A percentile compares a stretch with the other conserved stretches of the same genome.
Conservation (phyloP, 2,329 filamentous ascomycete species). For the Diaporthe ilicicola region DNA sequence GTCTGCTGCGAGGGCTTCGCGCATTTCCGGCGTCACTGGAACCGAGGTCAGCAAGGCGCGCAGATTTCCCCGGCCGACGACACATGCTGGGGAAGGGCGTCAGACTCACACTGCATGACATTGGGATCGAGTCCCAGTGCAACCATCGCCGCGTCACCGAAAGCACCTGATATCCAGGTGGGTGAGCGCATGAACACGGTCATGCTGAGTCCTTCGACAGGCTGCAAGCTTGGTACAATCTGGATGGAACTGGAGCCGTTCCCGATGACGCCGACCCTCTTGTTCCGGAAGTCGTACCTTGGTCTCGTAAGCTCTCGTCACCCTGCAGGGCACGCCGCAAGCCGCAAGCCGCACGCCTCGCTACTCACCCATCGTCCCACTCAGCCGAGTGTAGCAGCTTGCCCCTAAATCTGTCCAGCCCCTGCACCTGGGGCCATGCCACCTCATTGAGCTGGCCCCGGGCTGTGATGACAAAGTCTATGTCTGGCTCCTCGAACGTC, state of each 20-base stretch:
- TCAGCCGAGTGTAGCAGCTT: slow-evolving; percentile 55
- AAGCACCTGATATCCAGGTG: slow-evolving; percentile 57
- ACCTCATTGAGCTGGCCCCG: slow-evolving; percentile 53
- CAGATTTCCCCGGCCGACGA: neutral
- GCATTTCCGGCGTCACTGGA: slow-evolving; percentile 49
- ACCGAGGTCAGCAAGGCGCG: neutral
- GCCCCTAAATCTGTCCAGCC: slow-evolving; percentile 50
- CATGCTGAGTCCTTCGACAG: slow-evolving; percentile 49
- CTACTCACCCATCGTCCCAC: slow-evolving; percentile 51
- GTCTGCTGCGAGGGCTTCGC: slow-evolving; percentile 46
- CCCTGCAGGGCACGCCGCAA: no score
- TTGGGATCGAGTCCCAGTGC: slow-evolving; percentile 52
- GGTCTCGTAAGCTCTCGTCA: slow-evolving; percentile 2
- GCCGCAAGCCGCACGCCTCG: neutral
- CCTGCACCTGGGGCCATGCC: slow-evolving; percentile 53
- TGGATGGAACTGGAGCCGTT: slow-evolving; percentile 62
- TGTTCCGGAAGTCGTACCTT: slow-evolving; percentile 56
- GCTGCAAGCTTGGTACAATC: slow-evolving; percentile 59
- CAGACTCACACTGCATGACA: slow-evolving; percentile 47
- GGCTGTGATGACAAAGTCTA: slow-evolving; percentile 51
- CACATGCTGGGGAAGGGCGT: neutral
- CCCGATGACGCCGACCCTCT: slow-evolving; percentile 60
- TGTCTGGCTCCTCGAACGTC: slow-evolving; percentile 46
- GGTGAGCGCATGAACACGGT: slow-evolving; percentile 58
- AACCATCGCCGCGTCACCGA: slow-evolving; percentile 54